Percentiles rank a stretch among this genome's conserved stretches.
Evolutionary conservation across 2,329 filamentous ascomycete species (phyloP).

Genomic region (Beauveria varroae): DNA sequence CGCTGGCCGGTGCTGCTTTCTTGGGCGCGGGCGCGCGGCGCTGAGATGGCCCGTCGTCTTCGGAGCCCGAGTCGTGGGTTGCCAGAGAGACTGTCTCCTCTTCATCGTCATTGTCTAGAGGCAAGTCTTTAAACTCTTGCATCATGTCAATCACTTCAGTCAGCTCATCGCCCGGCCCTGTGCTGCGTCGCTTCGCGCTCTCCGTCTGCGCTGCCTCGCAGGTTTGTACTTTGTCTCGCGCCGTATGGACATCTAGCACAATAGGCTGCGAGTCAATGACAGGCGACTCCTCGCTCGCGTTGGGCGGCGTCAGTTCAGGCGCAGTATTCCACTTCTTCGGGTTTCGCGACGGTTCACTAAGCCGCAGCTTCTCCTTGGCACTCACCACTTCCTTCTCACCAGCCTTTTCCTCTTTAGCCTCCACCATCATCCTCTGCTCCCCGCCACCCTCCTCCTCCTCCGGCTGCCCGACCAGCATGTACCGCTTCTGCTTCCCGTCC

Average conservation of each 20-base stretch:
- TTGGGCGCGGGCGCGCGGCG: not conserved
- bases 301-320: conserved; percentile 28
- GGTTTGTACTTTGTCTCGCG: not conserved
- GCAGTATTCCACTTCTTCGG: conserved; percentile 31
- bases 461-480: conserved; percentile 47
- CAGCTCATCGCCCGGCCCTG: conserved; percentile 43
- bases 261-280: conserved; percentile 20
- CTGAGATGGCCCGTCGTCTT: conserved; percentile 4
- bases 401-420: not conserved
- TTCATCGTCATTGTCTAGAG: conserved; percentile 44
- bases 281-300: conserved; percentile 26
- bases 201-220: not conserved
- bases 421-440: conserved; percentile 29
- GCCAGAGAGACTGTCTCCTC: conserved; percentile 22
- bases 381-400: not conserved
- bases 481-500: conserved; percentile 51
- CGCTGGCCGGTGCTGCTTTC: conserved; percentile 14
- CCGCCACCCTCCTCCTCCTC: conserved; percentile 10
- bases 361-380: conserved; percentile 17
- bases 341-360: conserved; percentile 39
- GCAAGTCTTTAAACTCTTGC: conserved; percentile 51
- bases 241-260: conserved; percentile 17
- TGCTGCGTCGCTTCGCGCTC: not conserved
- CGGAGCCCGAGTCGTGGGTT: conserved; percentile 14
- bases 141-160: conserved; percentile 57